These are phyloP conservation scores for Diaporthe destruens DNA, from an alignment of 2,329 filamentous ascomycete species.

Conservation along the genomic window DNA sequence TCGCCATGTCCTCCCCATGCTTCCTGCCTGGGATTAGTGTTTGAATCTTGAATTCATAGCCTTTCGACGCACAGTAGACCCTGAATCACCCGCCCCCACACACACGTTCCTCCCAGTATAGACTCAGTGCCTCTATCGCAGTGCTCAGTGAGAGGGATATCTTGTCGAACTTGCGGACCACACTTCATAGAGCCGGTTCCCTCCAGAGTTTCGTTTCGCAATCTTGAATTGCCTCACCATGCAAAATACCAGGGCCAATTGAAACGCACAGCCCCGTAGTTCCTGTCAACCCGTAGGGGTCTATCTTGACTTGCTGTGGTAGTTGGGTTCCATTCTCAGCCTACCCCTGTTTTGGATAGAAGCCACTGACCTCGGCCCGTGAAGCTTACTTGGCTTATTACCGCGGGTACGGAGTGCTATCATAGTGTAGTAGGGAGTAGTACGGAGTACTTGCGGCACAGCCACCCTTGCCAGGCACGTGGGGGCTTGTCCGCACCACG, in stretches of 20 bases:
- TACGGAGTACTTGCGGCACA: slow-evolving; percentile 2
- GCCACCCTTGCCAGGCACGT: slow-evolving; percentile 12
- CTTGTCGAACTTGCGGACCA: not conserved
- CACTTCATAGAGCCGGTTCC: slow-evolving; percentile 20
- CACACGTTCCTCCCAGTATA: not conserved
- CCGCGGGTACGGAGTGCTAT: not conserved
- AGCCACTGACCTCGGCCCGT: slow-evolving; percentile 17
- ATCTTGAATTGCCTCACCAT: not conserved
- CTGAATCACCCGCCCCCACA: no score
- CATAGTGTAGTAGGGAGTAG: no score
- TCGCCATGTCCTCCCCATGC: not conserved
- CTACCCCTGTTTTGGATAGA: slow-evolving; percentile 32
- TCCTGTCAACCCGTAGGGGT: not conserved
- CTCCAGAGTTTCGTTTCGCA: not conserved
- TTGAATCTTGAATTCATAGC: not conserved
- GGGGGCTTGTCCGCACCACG: slow-evolving; percentile 1
- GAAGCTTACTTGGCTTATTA: slow-evolving; percentile 25
- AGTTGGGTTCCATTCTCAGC: slow-evolving; percentile 2
- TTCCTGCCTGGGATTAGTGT: not conserved
- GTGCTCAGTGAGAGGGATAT: not conserved
- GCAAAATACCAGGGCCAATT: slow-evolving; percentile 10
- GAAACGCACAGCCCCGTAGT: slow-evolving; percentile 27
- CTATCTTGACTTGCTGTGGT: not conserved
- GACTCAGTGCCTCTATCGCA: not conserved
- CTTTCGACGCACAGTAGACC: not conserved